A percentile compares a stretch with the other conserved stretches of the same genome.
Evolutionary conservation across 1,284 basidiomycete species (phyloP).

Genomic region (Puccinia polysora): DNA sequence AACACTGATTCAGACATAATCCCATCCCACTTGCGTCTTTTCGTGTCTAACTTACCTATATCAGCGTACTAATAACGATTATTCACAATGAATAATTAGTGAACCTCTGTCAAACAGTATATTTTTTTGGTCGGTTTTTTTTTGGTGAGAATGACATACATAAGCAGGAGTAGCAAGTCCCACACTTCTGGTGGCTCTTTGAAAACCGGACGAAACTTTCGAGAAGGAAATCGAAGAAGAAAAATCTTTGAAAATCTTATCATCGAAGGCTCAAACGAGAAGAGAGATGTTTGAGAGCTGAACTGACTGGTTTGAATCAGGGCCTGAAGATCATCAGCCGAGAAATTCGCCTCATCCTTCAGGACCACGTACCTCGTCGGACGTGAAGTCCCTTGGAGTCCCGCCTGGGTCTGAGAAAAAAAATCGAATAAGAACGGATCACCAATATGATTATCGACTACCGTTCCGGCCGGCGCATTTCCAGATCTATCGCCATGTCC

Average conservation of each 20-base stretch:
- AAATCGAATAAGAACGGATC: constrained; percentile 34
- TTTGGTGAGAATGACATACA: not conserved
- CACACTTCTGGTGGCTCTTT: constrained; percentile 31
- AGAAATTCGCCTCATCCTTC: constrained; percentile 21
- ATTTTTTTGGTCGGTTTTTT: not conserved
- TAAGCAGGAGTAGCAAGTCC: constrained; percentile 33
- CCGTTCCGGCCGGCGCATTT: constrained; percentile 34
- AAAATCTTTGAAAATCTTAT: not conserved
- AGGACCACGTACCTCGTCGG: constrained; percentile 30
- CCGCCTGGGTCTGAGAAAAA: constrained; percentile 26
- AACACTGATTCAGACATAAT: not conserved
- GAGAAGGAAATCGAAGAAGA: not conserved
- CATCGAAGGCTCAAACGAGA: not conserved
- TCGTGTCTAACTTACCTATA: constrained; percentile 24
- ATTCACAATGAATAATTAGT: not conserved
- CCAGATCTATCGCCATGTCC: constrained; percentile 17
- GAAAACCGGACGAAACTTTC: constrained; percentile 27
- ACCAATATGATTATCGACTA: constrained; percentile 20
- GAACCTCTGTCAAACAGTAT: not conserved
- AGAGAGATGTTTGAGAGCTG: not conserved
- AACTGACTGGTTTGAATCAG: constrained; percentile 20
- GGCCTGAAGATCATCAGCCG: constrained; percentile 20
- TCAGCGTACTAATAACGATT: constrained; percentile 28
- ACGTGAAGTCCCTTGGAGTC: constrained; percentile 33
- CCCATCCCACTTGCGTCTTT: too few relatives aligned